phyloP scores from a whole-genome alignment of 2,329 filamentous ascomycete species.

The Microdochium paspali region DNA sequence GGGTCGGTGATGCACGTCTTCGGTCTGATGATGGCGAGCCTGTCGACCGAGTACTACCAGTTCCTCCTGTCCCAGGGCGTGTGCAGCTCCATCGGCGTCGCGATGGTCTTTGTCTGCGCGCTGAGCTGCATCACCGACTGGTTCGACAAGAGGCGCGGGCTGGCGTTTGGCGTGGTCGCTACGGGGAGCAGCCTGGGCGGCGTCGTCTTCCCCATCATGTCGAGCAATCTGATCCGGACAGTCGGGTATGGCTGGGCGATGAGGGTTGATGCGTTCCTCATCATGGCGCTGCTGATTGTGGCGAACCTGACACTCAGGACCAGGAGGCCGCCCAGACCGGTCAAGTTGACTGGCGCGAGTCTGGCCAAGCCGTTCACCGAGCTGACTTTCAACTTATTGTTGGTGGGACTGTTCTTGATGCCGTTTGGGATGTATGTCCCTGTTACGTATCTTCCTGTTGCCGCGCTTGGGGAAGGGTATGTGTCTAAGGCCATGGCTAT shows the following conservation, averaged over 20 bases:
- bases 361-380: slow-evolving; percentile 3
- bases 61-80: slow-evolving; percentile 63
- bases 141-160: slow-evolving; percentile 52
- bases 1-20: not conserved
- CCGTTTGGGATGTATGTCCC: slow-evolving; percentile 6
- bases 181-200: slow-evolving; percentile 54
- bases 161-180: slow-evolving; percentile 60
- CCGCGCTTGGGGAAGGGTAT: slow-evolving; percentile 1
- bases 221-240: slow-evolving; percentile 39
- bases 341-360: not conserved
- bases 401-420: not conserved
- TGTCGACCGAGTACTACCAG: slow-evolving; percentile 48
- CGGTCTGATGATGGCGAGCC: not conserved
- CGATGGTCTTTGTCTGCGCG: slow-evolving; percentile 62
- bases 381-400: not conserved
- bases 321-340: not conserved
- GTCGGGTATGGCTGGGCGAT: slow-evolving; percentile 27
- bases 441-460: slow-evolving; percentile 4
- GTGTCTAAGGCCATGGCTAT: slow-evolving; percentile 2
- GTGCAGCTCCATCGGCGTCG: slow-evolving; percentile 54
- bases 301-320: slow-evolving; percentile 5
- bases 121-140: slow-evolving; percentile 59
- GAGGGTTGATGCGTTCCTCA: slow-evolving; percentile 8
- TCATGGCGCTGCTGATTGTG: slow-evolving; percentile 7
- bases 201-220: slow-evolving; percentile 36